A percentile compares a stretch with the other conserved stretches of the same genome.
These are phyloP conservation scores for Penicillium steckii DNA, from an alignment of 495 filamentous ascomycete genomes.

Conservation along the genomic window DNA sequence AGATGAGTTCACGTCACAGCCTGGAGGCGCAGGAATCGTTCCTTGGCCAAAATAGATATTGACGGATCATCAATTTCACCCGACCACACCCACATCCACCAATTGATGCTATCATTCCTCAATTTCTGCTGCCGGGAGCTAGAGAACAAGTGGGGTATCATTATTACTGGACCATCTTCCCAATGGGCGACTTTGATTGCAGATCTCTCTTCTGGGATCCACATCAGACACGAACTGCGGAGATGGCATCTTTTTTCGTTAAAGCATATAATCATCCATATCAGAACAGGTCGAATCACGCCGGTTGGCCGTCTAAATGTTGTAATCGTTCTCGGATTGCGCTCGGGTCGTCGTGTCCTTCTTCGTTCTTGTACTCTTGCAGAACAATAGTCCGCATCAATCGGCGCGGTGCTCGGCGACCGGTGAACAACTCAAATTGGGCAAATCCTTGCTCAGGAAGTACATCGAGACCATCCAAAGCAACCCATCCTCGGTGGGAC, in stretches of 20 bases:
- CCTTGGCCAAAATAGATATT: no score
- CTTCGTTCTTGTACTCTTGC: conserved; percentile 40
- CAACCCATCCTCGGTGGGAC: conserved; percentile 64
- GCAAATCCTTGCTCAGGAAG: conserved; percentile 78
- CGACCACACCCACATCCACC: background rate
- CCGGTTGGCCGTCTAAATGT: conserved; percentile 38
- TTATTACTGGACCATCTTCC: background rate
- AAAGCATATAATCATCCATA: background rate
- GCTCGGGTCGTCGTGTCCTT: conserved; percentile 33
- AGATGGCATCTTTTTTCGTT: background rate
- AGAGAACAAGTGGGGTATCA: conserved; percentile 1
- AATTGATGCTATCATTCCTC: no score
- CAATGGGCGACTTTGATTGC: conserved; percentile 2
- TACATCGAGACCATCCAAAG: conserved; percentile 74
- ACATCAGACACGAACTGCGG: background rate
- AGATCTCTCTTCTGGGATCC: conserved; percentile 10
- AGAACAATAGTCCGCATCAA: conserved; percentile 57
- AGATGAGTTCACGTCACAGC: background rate
- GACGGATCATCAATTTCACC: background rate
- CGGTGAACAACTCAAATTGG: conserved; percentile 79
- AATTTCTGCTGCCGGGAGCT: background rate
- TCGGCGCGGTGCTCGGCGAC: conserved; percentile 67
- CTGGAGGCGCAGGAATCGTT: background rate
- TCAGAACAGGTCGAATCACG: conserved; percentile 15
- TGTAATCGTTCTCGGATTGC: conserved; percentile 34